Conservation (phyloP, 495 filamentous ascomycete genomes). For the Penicillium lividum region DNA sequence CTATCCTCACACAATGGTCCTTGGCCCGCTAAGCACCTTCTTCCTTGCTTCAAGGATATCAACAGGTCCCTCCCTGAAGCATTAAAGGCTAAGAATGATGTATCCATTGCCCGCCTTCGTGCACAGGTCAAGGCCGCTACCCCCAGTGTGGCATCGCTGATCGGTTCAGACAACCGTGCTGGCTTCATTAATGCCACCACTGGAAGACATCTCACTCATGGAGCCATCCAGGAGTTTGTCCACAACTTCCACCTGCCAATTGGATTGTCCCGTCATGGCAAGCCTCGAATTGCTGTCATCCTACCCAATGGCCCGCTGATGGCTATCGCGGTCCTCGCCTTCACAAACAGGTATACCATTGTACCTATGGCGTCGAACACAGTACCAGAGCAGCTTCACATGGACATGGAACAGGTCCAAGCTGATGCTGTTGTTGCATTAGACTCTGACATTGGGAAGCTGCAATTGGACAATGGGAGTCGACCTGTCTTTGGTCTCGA, state of each 20-base stretch:
- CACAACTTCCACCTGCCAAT: conserved; percentile 16
- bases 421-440: conserved; percentile 25
- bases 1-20: conserved; percentile 12
- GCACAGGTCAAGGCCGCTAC: conserved; percentile 15
- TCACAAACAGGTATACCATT: conserved; percentile 23
- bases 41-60: conserved; percentile 17
- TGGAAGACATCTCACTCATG: conserved; percentile 15
- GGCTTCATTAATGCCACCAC: conserved; percentile 19
- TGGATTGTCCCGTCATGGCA: conserved; percentile 15
- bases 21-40: conserved; percentile 14
- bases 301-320: conserved; percentile 22
- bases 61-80: conserved; percentile 17
- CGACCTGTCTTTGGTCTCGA: conserved; percentile 22
- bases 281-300: conserved; percentile 24
- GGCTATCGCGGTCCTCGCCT: conserved; percentile 20
- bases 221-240: conserved; percentile 18
- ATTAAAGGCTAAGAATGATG: conserved; percentile 14
- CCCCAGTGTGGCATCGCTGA: conserved; percentile 10
- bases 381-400: conserved; percentile 23
- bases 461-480: conserved; percentile 15
- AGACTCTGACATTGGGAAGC: conserved; percentile 21
- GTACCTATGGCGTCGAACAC: conserved; percentile 25
- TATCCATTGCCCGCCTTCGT: conserved; percentile 9
- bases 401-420: conserved; percentile 22
- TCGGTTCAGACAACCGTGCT: conserved; percentile 17